phyloP scores from a whole-genome alignment of 2,329 filamentous ascomycete species.

The Claviceps sp. region DNA sequence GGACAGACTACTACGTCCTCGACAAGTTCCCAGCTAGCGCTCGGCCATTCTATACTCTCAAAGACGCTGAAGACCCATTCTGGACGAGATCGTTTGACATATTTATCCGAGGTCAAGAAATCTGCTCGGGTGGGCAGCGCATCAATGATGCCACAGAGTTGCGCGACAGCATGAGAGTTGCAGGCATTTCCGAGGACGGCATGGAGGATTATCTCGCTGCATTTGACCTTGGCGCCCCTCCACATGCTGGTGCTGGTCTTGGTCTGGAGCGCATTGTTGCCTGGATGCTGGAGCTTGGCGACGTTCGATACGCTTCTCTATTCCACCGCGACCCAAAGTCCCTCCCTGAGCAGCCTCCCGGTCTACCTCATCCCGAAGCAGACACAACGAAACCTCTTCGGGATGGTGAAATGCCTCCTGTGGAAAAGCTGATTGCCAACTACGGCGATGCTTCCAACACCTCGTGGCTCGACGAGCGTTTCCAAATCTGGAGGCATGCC shows the following conservation, averaged over 20 bases:
- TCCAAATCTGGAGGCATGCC: slow-evolving; percentile 73
- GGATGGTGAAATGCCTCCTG: slow-evolving; percentile 49
- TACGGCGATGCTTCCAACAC: slow-evolving; percentile 92
- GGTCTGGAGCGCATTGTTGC: slow-evolving; percentile 82
- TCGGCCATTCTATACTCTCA: slow-evolving; percentile 85
- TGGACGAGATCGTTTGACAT: slow-evolving; percentile 92
- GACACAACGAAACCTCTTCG: slow-evolving; percentile 47
- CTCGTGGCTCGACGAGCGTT: slow-evolving; percentile 82
- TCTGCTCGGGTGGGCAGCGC: slow-evolving; percentile 83
- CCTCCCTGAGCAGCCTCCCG: slow-evolving; percentile 51
- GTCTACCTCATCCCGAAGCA: slow-evolving; percentile 74
- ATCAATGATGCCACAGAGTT: slow-evolving; percentile 69
- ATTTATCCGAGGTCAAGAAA: slow-evolving; percentile 85
- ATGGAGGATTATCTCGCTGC: slow-evolving; percentile 87
- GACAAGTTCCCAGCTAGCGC: slow-evolving; percentile 83
- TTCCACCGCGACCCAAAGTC: slow-evolving; percentile 85
- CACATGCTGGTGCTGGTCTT: slow-evolving; percentile 81
- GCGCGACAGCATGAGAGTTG: slow-evolving; percentile 61
- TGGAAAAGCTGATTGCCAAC: slow-evolving; percentile 85
- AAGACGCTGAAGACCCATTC: slow-evolving; percentile 55
- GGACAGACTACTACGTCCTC: slow-evolving; percentile 84
- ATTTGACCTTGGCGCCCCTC: slow-evolving; percentile 79
- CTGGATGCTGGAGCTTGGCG: slow-evolving; percentile 72
- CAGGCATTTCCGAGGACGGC: slow-evolving; percentile 62
- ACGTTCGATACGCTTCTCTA: slow-evolving; percentile 76